Conservation (phyloP, 768 basidiomycete species). For the Podaxis sp. region DNA sequence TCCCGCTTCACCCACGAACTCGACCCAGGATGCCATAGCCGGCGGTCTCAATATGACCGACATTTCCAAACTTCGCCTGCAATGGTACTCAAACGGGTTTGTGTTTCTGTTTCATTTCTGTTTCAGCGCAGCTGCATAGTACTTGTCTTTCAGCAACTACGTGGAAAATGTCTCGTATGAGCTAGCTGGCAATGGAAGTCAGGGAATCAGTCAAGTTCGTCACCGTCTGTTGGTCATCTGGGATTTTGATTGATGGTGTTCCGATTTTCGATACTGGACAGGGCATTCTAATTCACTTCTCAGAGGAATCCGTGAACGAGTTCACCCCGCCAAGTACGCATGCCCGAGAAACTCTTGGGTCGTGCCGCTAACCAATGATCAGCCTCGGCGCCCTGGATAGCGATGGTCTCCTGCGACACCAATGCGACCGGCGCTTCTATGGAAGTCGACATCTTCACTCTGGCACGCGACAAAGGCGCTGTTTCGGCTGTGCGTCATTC, state of each 20-base stretch:
- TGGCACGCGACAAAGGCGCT: constrained; percentile 77
- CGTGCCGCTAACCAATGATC: constrained; percentile 17
- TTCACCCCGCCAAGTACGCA: constrained; percentile 47
- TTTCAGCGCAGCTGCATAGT: background rate
- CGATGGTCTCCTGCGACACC: constrained; percentile 78
- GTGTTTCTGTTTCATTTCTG: constrained; percentile 16
- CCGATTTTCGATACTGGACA: constrained; percentile 25
- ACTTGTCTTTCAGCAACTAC: constrained; percentile 38
- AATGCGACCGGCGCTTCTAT: constrained; percentile 67
- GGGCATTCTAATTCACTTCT: constrained; percentile 86
- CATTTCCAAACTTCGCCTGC: constrained; percentile 53
- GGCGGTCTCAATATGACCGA: constrained; percentile 53
- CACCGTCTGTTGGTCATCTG: background rate
- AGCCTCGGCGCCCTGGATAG: constrained; percentile 89
- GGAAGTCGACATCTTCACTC: constrained; percentile 75
- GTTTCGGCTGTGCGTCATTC: constrained; percentile 62
- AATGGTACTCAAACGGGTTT: constrained; percentile 58
- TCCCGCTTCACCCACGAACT: constrained; percentile 73
- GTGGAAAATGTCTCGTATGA: constrained; percentile 58
- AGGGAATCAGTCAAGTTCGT: constrained; percentile 53
- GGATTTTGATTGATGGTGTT: background rate
- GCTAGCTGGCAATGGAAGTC: constrained; percentile 47
- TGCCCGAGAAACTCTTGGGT: constrained; percentile 1
- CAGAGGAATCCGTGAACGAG: constrained; percentile 53
- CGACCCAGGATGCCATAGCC: constrained; percentile 42